Base-by-base conservation (phyloP, 192 early-diverging fungal genomes). In the Funneliformis mosseae region DNA sequence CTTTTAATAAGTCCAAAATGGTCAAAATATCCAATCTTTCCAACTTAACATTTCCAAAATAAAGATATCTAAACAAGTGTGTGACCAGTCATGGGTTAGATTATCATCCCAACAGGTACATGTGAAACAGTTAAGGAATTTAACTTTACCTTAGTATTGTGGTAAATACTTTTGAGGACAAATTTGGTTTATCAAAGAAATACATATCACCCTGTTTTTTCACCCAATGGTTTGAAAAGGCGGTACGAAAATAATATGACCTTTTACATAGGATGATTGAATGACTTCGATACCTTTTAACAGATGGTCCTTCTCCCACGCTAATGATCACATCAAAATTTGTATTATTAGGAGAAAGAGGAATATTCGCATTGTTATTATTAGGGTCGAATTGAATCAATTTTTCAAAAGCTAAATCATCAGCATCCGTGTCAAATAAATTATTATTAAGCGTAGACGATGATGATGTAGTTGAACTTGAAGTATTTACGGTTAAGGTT, bases 241-340 rank as follows among this genome's bases (percentile, higher is more conserved):
- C 75, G n/a, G 75, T 63, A 55, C 61, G 28, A 27, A 77, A 77
- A 63, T 77, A 77, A 11, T 42, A 77, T 8, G 28, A 39, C 42
- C 60, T 28, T 77, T 77, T 77, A 43, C 59, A 63, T 14, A 77
- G 25, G 11, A 77, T 63, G 11, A 63, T 42, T 3, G 55, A 63
- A 45, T 64, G 55, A 12, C 25, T 25, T 27, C 27, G 42, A 38
- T 63, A 77, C 43, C 16, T 63, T 77, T 77, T 62, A 14, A 63
- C 14, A 27, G 41, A 41, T 23, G 39, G 21, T 62, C 28, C 75
- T 41, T 41, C 33, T 27, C 75, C 75, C 16, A 77, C 60, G n/a
- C 41, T 39, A 46, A 77, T 64, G 9, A 77, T 60, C 7, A 77
- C 75, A 25, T 77, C 75, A 60, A 63, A 63, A 77, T 77, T 48